Evolutionary conservation across 495 filamentous ascomycete genomes (phyloP).

Genomic region (Thermothielavioides terrestris): DNA sequence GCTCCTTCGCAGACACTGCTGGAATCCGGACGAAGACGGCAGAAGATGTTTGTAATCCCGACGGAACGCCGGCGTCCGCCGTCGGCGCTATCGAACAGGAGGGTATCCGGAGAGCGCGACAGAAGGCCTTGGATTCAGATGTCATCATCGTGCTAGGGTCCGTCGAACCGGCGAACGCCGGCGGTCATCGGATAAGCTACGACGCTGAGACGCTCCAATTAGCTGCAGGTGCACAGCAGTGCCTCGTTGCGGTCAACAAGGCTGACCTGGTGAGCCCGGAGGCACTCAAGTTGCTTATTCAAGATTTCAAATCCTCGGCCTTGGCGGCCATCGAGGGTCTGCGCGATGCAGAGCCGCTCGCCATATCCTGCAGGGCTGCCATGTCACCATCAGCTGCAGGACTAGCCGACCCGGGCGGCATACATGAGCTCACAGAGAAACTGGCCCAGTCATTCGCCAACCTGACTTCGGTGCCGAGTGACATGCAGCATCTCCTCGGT

Average conservation of each 20-base stretch:
- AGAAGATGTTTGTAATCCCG: neutral
- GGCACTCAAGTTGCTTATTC: constrained; percentile 21
- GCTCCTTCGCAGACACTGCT: constrained; percentile 85
- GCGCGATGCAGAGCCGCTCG: constrained; percentile 22
- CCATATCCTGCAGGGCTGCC: constrained; percentile 59
- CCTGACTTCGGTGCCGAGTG: constrained; percentile 56
- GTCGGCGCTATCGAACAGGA: constrained; percentile 79
- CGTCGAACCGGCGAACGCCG: constrained; percentile 43
- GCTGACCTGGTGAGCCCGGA: constrained; percentile 48
- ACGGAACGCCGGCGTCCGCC: neutral
- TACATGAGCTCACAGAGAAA: constrained; percentile 58
- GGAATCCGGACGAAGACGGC: constrained; percentile 51
- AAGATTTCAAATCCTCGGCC: constrained; percentile 25
- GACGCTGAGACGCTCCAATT: constrained; percentile 41
- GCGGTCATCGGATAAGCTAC: constrained; percentile 33
- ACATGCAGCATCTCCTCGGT: constrained; percentile 73
- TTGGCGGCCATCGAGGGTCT: constrained; percentile 27
- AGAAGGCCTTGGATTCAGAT: constrained; percentile 73
- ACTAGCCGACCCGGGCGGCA: constrained; percentile 50
- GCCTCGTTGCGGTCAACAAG: constrained; percentile 77
- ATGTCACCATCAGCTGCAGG: constrained; percentile 12
- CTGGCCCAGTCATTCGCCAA: constrained; percentile 59
- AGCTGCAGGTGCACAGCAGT: constrained; percentile 46
- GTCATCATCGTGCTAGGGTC: constrained; percentile 75
- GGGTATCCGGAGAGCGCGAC: constrained; percentile 79